These are phyloP conservation scores for Rhodotorula sp. DNA, from an alignment of 1,284 basidiomycete genomes.

Conservation along the genomic window DNA sequence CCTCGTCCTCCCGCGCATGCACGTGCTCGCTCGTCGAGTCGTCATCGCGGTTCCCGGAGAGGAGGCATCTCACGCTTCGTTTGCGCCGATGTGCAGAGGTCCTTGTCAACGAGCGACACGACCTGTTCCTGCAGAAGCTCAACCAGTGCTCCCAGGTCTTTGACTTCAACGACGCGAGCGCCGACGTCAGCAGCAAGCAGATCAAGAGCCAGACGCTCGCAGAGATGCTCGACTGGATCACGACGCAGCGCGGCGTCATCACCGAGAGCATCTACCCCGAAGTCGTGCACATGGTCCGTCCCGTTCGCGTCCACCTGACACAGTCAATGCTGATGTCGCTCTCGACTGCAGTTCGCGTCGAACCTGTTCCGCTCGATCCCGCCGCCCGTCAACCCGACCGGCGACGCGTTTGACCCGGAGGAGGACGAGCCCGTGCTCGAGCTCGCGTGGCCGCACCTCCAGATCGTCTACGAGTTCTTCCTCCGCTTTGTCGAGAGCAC, in stretches of 20 bases:
- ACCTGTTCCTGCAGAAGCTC: constrained; percentile 91
- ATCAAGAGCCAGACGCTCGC: constrained; percentile 97
- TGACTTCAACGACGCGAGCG: constrained; percentile 97
- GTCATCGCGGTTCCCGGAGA: no score
- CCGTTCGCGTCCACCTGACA: rapidly evolving
- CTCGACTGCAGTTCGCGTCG: constrained; percentile 71
- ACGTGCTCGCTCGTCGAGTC: no score
- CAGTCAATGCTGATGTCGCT: neutral
- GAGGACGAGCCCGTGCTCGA: constrained; percentile 99
- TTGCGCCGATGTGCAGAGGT: constrained; percentile 61
- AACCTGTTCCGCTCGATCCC: constrained; percentile 99
- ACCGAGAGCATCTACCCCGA: constrained; percentile 98
- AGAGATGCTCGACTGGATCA: constrained; percentile 99
- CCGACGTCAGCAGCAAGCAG: constrained; percentile 95
- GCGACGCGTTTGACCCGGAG: constrained; percentile 98
- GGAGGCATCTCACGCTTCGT: neutral
- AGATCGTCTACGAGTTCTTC: constrained; percentile 99
- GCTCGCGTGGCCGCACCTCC: constrained; percentile 98
- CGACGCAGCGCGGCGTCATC: constrained; percentile 92
- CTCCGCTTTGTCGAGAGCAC: constrained; percentile 96
- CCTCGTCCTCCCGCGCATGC: no score
- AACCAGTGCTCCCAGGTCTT: constrained; percentile 96
- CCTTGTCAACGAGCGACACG: constrained; percentile 79
- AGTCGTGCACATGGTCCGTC: constrained; percentile 90
- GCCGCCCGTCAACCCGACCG: constrained; percentile 95